Evolutionary conservation across 129 eudicot genomes (phyloP).

Genomic region (Silybum marianum): DNA sequence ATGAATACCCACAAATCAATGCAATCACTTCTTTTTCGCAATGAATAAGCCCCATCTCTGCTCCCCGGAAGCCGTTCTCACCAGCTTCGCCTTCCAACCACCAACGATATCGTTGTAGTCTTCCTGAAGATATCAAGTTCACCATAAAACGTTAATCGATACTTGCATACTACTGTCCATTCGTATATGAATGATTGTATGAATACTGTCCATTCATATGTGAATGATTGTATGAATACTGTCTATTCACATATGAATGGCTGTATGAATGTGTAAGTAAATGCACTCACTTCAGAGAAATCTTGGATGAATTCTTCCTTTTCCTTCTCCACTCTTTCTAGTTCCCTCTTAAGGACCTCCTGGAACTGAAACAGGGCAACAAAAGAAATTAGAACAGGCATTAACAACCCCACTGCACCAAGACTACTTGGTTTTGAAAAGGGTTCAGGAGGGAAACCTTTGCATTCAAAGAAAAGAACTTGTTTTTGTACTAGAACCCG

Average conservation of each 20-base stretch:
- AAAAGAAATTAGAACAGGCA: neutral
- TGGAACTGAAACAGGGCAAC: slow-evolving; percentile 54
- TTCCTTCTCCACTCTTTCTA: slow-evolving; percentile 73
- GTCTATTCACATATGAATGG: neutral
- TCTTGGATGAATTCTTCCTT: slow-evolving; percentile 73
- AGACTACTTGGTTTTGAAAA: neutral
- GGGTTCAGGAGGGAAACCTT: too few species aligned
- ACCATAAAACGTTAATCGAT: neutral
- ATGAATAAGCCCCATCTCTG: slow-evolving; percentile 92
- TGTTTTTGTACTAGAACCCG: neutral
- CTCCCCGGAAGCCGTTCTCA: slow-evolving; percentile 76
- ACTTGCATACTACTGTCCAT: neutral
- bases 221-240: neutral
- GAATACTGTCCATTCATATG: neutral
- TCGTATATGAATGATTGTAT: neutral
- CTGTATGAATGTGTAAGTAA: neutral
- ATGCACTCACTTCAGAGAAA: slow-evolving; percentile 69
- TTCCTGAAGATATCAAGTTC: slow-evolving; percentile 46
- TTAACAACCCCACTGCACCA: neutral
- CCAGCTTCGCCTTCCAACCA: slow-evolving; percentile 92
- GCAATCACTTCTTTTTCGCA: slow-evolving; percentile 63
- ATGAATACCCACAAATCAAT: neutral
- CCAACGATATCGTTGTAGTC: slow-evolving; percentile 96
- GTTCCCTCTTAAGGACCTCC: slow-evolving; percentile 73
- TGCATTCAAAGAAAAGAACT: neutral